Evolutionary conservation across 768 basidiomycete genomes (phyloP), one percentile per base, ranked within the genome.

Genomic region (Pleurotus salmoneostramineus): DNA sequence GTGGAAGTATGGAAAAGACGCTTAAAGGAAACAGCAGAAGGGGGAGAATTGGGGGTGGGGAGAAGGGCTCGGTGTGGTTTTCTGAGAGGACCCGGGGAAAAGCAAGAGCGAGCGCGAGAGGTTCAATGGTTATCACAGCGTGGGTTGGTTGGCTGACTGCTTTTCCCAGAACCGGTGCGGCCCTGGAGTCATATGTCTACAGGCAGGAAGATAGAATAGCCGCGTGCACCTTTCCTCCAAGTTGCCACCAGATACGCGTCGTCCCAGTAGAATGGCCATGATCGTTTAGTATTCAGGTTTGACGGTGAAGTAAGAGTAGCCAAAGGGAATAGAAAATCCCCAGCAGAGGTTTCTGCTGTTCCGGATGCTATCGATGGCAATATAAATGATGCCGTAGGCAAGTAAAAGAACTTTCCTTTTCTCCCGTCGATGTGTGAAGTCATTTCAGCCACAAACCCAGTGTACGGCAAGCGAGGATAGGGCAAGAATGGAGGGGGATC

Each of bases 101-200:
- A 27, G 21, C 21, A 27, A 27, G 21, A 27, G 21, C 21, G 3
- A 27, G 21, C 21, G 21, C 21, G 21, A 27, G 21, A 27, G 21
- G 21, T 27, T 27, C 21, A 27, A 27, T 27, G 21, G 21, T 27
- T 27, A 27, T 27, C 8, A 40, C 37, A 40, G 8, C 37, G n/a
- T n/a, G 37, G 37, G 8, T 8, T 40, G 37, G 37, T 40, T 8
- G 32, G 14, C 48, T 50, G 48, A 27, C 21, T 27, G 40, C 45
- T n/a, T 47, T 49, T 49, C 3, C 48, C 48, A 55, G 40, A 32
- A 43, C 15, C 21, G 36, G 21, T 10, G n/a, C 52, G 40, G 14
- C 52, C 52, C 52, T 55, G 52, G 15, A 55, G 52, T 55, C 52
- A 55, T 43, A 35, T 55, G 52, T 43, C 33, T 49, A 49, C 48